Conservation (phyloP, 2,329 filamentous ascomycete genomes). For the Sporothrix schenckii region DNA sequence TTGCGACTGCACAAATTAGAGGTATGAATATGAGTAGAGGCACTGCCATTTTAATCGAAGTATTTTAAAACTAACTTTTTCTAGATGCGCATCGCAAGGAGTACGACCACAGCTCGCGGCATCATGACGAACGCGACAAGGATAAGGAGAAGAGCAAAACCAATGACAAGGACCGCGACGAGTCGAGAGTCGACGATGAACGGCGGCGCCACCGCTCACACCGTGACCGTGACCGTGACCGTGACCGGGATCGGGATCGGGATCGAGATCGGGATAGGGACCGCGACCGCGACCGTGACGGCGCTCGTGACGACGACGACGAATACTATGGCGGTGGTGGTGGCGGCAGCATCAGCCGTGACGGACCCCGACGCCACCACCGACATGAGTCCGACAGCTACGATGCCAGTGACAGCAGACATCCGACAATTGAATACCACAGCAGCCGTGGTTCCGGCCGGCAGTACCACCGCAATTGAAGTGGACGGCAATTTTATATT, state of each 20-base stretch:
- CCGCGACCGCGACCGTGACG: slow-evolving; percentile 40
- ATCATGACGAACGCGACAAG: slow-evolving; percentile 8
- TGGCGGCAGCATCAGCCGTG: slow-evolving; percentile 35
- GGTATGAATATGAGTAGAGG: slow-evolving; percentile 54
- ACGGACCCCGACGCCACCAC: slow-evolving; percentile 31
- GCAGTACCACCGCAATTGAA: slow-evolving; percentile 32
- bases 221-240: slow-evolving; percentile 31
- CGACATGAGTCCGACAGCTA: slow-evolving; percentile 31
- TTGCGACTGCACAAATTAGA: slow-evolving; percentile 78
- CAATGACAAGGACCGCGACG: slow-evolving; percentile 13
- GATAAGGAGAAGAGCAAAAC: slow-evolving; percentile 20
- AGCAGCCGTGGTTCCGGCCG: slow-evolving; percentile 26
- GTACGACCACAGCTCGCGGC: slow-evolving; percentile 38
- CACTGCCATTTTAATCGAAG: not conserved
- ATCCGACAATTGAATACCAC: slow-evolving; percentile 33
- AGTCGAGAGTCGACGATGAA: slow-evolving; percentile 26
- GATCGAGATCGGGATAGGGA: slow-evolving; percentile 41
- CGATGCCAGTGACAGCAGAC: slow-evolving; percentile 1
- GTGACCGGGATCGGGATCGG: slow-evolving; percentile 38
- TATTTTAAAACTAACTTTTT: not conserved
- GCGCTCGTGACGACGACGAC: slow-evolving; percentile 40
- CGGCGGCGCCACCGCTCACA: slow-evolving; percentile 19
- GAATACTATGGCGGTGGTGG: slow-evolving; percentile 34
- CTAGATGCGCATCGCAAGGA: slow-evolving; percentile 48
- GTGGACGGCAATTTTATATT: not conserved